phyloP scores from a whole-genome alignment of 192 early-diverging fungal genomes.

The Phycomyces nitens region DNA sequence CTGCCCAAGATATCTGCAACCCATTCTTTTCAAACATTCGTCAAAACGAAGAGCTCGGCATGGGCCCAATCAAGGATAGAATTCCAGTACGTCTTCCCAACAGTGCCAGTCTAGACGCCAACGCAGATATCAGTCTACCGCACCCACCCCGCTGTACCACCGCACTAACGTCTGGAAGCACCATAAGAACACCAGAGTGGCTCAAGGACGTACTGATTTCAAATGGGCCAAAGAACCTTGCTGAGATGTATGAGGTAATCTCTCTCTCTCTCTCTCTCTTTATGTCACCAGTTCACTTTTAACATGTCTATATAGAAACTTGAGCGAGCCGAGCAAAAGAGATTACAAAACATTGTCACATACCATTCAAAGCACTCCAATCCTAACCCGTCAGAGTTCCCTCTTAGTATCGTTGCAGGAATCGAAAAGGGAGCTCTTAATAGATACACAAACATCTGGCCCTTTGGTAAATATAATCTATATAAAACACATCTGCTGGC shows the following conservation, averaged over 20 bases:
- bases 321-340: slow-evolving; percentile 58
- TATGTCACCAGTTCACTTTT: background rate
- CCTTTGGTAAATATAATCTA: slow-evolving; percentile 61
- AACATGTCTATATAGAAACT: slow-evolving; percentile 40
- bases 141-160: background rate
- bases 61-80: slow-evolving; percentile 43
- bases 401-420: slow-evolving; percentile 71
- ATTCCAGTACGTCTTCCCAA: slow-evolving; percentile 42
- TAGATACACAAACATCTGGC: slow-evolving; percentile 79
- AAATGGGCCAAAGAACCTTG: slow-evolving; percentile 25
- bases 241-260: slow-evolving; percentile 29
- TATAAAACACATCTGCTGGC: slow-evolving; percentile 5
- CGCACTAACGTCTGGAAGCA: background rate
- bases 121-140: background rate
- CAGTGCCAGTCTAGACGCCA: slow-evolving; percentile 12
- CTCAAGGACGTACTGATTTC: slow-evolving; percentile 1
- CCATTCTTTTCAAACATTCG: slow-evolving; percentile 53
- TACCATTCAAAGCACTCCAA: slow-evolving; percentile 43
- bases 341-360: slow-evolving; percentile 61
- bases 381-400: slow-evolving; percentile 37
- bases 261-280: background rate
- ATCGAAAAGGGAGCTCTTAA: slow-evolving; percentile 70
- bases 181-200: slow-evolving; percentile 9
- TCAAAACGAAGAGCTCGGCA: slow-evolving; percentile 44
- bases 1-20: slow-evolving; percentile 44